Percentiles rank a stretch among this genome's conserved stretches.
These are phyloP conservation scores for Phytopythium ostracodes DNA, from an alignment of 352 stramenopile species.

Conservation along the genomic window DNA sequence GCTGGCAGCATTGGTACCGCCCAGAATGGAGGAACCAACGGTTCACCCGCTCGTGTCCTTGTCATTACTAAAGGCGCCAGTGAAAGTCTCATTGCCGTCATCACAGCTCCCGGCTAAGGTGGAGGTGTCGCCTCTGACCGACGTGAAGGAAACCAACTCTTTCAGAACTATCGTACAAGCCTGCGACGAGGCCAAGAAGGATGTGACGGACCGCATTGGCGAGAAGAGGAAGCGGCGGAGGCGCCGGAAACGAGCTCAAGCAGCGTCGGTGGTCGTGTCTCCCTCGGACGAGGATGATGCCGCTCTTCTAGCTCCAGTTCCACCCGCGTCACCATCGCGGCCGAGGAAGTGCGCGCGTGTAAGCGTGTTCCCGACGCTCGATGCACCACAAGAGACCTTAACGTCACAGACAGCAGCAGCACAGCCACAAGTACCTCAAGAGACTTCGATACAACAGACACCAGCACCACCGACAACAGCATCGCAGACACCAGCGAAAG, in stretches of 20 bases:
- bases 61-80: neutral
- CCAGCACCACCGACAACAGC: neutral
- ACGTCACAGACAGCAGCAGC: neutral
- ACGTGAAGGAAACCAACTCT: neutral
- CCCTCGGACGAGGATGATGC: neutral
- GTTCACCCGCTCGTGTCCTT: neutral
- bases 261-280: constrained; percentile 1
- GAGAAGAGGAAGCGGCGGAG: constrained; percentile 1
- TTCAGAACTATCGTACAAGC: neutral
- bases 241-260: neutral
- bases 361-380: neutral
- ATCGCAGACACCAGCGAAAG: neutral
- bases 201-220: neutral
- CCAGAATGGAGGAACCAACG: neutral
- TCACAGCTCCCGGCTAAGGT: neutral
- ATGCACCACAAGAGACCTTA: neutral
- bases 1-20: neutral
- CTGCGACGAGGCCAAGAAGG: neutral
- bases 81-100: neutral
- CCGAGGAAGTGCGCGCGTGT: neutral
- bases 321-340: neutral
- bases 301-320: neutral
- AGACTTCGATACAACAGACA: too few species aligned
- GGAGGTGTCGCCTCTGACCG: neutral
- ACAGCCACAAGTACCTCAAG: neutral